Conservation (phyloP, 192 early-diverging fungal genomes). For the Gamsiella multidivaricata region DNA sequence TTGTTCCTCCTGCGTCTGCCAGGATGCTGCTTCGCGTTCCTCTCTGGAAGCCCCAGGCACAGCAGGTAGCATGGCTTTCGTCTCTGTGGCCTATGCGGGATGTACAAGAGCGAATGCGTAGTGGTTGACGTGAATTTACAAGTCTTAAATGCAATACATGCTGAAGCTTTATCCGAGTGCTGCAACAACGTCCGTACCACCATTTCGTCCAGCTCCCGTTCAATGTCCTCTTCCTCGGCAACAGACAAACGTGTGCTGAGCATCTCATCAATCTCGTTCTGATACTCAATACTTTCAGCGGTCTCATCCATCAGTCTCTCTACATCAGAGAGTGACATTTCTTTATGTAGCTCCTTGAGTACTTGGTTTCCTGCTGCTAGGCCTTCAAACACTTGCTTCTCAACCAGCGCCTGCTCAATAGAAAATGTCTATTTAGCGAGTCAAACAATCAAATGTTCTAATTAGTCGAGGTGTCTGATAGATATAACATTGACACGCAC, state of each 20-base stretch:
- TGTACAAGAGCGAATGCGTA: no score
- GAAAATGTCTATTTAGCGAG: slow-evolving; percentile 65
- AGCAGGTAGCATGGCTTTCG: slow-evolving; percentile 4
- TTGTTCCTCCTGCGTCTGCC: background rate
- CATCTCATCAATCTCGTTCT: slow-evolving; percentile 89
- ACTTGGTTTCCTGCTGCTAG: slow-evolving; percentile 88
- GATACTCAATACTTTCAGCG: slow-evolving; percentile 94
- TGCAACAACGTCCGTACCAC: slow-evolving; percentile 17
- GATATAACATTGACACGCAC: no score
- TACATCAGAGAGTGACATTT: slow-evolving; percentile 91
- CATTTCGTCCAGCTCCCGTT: slow-evolving; percentile 77
- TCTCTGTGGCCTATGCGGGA: slow-evolving; percentile 23
- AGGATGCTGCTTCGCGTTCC: background rate
- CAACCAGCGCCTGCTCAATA: slow-evolving; percentile 94
- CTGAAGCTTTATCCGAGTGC: background rate
- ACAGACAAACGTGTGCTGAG: slow-evolving; percentile 77
- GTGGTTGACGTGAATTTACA: no score
- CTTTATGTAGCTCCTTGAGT: slow-evolving; percentile 84
- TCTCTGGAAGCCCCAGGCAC: background rate
- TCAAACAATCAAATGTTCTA: background rate
- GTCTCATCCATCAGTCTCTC: slow-evolving; percentile 97
- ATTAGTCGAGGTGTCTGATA: no score
- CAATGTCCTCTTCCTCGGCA: slow-evolving; percentile 89
- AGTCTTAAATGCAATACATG: background rate
- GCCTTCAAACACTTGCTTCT: slow-evolving; percentile 89